Base-by-base conservation (phyloP, 129 eudicot genomes). In the carrot (Daucus carota) region DNA sequence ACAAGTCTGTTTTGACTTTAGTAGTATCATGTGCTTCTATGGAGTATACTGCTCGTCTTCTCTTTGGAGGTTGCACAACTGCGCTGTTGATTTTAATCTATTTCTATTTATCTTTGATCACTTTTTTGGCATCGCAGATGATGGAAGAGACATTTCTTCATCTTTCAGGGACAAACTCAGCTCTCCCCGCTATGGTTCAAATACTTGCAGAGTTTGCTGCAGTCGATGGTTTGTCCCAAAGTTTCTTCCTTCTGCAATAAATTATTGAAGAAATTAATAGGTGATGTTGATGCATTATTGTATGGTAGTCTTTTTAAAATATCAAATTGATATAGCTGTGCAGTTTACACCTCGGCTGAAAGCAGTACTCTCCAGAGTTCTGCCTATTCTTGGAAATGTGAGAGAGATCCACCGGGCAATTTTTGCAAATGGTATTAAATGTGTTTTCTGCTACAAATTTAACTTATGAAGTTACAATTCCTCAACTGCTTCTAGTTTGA, bases 101-200 rank as follows among this genome's bases (percentile, higher is more conserved):
- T 22, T 29, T 63, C 8, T 63, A 13, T 29, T 45, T 9, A 20
- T 50, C 48, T 73, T 62, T 32, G 36, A 71, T 43, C 47, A 13
- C 73, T 72, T 75, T 22, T 45, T 36, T 43, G 29, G 22, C 38
- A 14, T 77, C 28, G 59, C 90, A 95, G 99, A 91, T 95, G 97
- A 91, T 95, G 97, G 99, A 91, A 65, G 99, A 95, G 77, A 80
- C 92, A 80, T 95, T 80, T 81, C 85, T 85, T 79, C 91, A 95
- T 79, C 83, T 95, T 67, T 86, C 97, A 26, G 96, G 93, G 72
- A 84, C 92, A 76, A 91, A 85, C 78, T 82, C 96, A 79, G 91
- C 99, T 59, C 83, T 91, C 71, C 99, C 99, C 17, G 96, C 97
- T 59, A 89, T 95, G 99, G 87, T 95, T 83, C 99, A 95, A 82